Conservation (phyloP, 371 early-diverging fungal genomes). For the Mucor velutinosus region DNA sequence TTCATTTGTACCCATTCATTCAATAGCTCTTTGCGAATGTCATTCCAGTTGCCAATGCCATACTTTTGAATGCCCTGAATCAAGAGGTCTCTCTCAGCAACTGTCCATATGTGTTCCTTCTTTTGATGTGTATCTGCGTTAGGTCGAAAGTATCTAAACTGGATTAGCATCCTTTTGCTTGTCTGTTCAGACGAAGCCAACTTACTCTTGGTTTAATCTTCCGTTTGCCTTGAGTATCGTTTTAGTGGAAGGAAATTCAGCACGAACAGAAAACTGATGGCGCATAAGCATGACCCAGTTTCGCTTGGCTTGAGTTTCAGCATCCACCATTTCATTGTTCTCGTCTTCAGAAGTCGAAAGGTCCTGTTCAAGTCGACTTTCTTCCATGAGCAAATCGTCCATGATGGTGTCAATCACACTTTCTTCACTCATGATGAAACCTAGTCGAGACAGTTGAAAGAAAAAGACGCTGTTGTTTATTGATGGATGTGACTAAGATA, state of each 20-base stretch:
- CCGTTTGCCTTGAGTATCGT: conserved; percentile 83
- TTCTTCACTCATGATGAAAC: not conserved
- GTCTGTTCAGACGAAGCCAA: not conserved
- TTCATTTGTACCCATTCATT: conserved; percentile 76
- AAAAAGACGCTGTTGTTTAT: conserved; percentile 8
- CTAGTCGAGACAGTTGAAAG: not conserved
- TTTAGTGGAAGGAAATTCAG: conserved; percentile 79
- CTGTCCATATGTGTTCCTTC: conserved; percentile 81
- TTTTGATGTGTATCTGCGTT: conserved; percentile 59
- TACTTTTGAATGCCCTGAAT: conserved; percentile 82
- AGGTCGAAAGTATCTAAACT: conserved; percentile 77
- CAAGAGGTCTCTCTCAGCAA: conserved; percentile 72
- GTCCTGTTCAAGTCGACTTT: not conserved
- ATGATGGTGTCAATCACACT: not conserved
- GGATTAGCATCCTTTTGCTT: not conserved
- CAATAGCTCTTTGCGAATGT: conserved; percentile 79
- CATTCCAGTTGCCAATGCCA: conserved; percentile 89
- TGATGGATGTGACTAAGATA: not conserved
- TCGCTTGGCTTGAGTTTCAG: conserved; percentile 54
- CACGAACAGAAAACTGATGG: conserved; percentile 79
- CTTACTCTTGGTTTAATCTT: conserved; percentile 86
- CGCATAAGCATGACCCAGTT: conserved; percentile 82
- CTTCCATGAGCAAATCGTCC: not conserved
- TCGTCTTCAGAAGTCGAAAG: not conserved
- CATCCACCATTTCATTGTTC: not conserved